These are phyloP conservation scores for Magnaporthiopsis incrustans DNA, from an alignment of 2,329 filamentous ascomycete species.

Conservation along the genomic window DNA sequence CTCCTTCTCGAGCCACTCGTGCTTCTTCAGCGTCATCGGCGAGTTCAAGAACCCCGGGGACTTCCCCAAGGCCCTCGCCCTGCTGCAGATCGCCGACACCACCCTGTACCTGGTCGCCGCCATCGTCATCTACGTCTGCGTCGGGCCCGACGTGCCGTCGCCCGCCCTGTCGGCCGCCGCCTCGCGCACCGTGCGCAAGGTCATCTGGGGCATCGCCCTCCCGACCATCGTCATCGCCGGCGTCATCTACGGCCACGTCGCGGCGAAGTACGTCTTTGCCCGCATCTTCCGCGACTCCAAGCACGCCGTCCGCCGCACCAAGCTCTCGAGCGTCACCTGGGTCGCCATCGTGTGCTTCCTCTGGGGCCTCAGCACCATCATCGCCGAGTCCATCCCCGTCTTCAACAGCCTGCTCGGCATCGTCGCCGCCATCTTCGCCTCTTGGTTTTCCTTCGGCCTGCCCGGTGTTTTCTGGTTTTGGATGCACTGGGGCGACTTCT, in stretches of 20 bases:
- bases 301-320: conserved; percentile 42
- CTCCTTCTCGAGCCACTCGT: conserved; percentile 59
- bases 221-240: conserved; percentile 65
- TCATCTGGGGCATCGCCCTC: conserved; percentile 60
- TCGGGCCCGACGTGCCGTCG: conserved; percentile 51
- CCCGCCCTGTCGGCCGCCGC: conserved; percentile 59
- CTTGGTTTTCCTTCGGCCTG: conserved; percentile 55
- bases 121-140: conserved; percentile 52
- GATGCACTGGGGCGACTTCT: conserved; percentile 35
- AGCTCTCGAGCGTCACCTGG: conserved; percentile 48
- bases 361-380: conserved; percentile 58
- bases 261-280: conserved; percentile 57
- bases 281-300: conserved; percentile 54
- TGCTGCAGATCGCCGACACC: conserved; percentile 44
- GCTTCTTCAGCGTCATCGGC: conserved; percentile 58
- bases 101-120: conserved; percentile 43
- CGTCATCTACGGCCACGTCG: conserved; percentile 61
- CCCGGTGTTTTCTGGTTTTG: conserved; percentile 40
- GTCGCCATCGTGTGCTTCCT: conserved; percentile 42
- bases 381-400: conserved; percentile 61
- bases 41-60: conserved; percentile 52
- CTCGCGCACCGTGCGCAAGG: conserved; percentile 43
- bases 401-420: conserved; percentile 60
- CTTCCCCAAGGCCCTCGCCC: conserved; percentile 30
- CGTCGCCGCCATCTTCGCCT: conserved; percentile 54